Conservation (phyloP, 306 rosid species). For the Prunus kanzakura region DNA sequence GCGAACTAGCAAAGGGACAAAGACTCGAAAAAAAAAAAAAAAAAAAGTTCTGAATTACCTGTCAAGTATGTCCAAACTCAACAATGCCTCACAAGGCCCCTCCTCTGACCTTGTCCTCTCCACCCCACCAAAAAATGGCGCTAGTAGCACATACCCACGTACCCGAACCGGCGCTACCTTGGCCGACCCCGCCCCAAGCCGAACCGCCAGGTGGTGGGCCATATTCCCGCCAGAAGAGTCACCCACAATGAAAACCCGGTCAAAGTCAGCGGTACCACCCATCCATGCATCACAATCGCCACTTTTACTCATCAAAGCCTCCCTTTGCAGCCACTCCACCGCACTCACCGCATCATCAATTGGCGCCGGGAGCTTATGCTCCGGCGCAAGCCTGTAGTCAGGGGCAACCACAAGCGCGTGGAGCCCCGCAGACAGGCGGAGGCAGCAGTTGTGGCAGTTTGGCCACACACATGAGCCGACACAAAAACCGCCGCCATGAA, state of each 20-base stretch:
- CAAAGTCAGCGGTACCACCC: conserved; percentile 47
- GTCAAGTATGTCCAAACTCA: conserved; percentile 70
- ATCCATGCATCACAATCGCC: conserved; percentile 55
- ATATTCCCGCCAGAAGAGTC: conserved; percentile 94
- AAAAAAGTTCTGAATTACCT: conserved; percentile 38
- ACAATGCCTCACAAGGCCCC: conserved; percentile 50
- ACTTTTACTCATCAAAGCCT: conserved; percentile 28
- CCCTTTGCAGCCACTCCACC: conserved; percentile 61
- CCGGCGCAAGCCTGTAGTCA: conserved; percentile 81
- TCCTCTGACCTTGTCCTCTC: conserved; percentile 75
- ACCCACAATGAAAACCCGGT: conserved; percentile 61
- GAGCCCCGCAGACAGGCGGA: conserved; percentile 52
- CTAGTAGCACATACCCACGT: conserved; percentile 63
- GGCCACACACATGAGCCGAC: conserved; percentile 87
- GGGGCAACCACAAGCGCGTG: conserved; percentile 53
- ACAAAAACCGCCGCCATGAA: conserved; percentile 94
- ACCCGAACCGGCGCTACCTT: conserved; percentile 46
- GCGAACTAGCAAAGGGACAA: neutral
- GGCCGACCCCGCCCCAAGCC: conserved; percentile 27
- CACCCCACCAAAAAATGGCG: conserved; percentile 92
- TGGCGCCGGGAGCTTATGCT: conserved; percentile 76
- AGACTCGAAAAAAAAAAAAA: neutral
- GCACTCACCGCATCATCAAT: conserved; percentile 66
- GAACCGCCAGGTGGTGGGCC: conserved; percentile 82
- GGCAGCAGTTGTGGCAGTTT: conserved; percentile 69